phyloP scores from a whole-genome alignment of 768 basidiomycete species.

The Leccinellum albellum region DNA sequence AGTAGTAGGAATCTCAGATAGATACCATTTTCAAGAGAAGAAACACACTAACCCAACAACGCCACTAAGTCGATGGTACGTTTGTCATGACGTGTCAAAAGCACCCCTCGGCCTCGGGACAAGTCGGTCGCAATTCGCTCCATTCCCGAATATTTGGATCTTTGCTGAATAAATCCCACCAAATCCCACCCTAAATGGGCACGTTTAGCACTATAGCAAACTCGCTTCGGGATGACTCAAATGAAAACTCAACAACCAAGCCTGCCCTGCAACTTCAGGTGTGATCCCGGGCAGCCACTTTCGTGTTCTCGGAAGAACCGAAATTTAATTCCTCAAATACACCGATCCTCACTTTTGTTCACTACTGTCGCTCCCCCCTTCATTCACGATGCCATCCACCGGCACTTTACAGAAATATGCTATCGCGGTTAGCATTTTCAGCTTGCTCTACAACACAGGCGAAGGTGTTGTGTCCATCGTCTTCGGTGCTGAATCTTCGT shows the following conservation, averaged over 20 bases:
- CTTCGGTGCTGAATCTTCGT: constrained; percentile 43
- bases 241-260: too few species aligned
- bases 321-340: background rate
- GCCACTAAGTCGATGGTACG: background rate
- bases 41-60: background rate
- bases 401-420: constrained; percentile 33
- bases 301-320: background rate
- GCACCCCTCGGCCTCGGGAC: background rate
- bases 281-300: background rate
- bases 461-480: constrained; percentile 44
- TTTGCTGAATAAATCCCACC: too few species aligned
- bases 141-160: too few species aligned
- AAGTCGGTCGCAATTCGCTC: too few species aligned
- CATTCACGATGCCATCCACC: constrained; percentile 16
- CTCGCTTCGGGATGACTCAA: background rate
- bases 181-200: too few species aligned
- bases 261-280: too few species aligned
- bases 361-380: background rate
- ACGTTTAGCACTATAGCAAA: too few species aligned
- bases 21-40: background rate
- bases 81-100: background rate
- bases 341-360: background rate
- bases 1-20: background rate
- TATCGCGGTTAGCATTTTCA: constrained; percentile 39
- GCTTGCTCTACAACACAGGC: constrained; percentile 36